Base-by-base conservation (phyloP, 495 filamentous ascomycete genomes). In the Tetracladium setigerum region DNA sequence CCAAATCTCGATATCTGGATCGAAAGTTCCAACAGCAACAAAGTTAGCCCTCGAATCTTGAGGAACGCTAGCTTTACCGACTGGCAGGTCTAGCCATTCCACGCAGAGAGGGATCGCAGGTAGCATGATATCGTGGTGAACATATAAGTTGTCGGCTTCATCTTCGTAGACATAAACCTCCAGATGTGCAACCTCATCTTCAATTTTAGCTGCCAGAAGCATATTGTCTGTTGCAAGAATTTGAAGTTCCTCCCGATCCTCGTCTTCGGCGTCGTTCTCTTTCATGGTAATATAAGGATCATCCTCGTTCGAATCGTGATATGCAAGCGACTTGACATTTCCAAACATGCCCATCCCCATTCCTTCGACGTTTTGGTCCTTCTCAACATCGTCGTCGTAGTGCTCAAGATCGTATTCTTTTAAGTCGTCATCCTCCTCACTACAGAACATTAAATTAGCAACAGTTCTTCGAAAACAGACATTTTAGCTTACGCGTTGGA, bases 91-190 rank as follows among this genome's bases (percentile, higher is more conserved):
- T 15, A 99, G 68, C 92, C 92, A 99, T 68, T 99, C 92, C 31
- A 95, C 73, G 61, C 87, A 91, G 12, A 99, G 78, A 2, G 92
- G 92, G 65, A 97, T 95, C 27, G 90, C 90, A 14, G 92, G 92
- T 34, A 99, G 80, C 92, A 99, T 96, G 56, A 99, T 95, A 60
- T 99, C 92, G 71, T 99, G 94, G 69, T 99, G 92, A 9, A 97
- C 90, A 63, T 97, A 99, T 32, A 99, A 81, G 65, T 99, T 97
- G 60, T 95, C 92, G 9, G 81, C 89, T 46, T 62, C 69, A 58
- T 97, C 94, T 66, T 98, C 94, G 64, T 98, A 98, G 24, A 98
- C 88, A 62, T 97, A 97, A 37, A 96, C 82, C 62, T 97, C 94
- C 15, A 99, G 76, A 67, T 96, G 90, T 19, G 92, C 89, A 19